These are phyloP conservation scores for Elaeis guineensis DNA, from an alignment of 176 grass and related monocot species.

Conservation along the genomic window DNA sequence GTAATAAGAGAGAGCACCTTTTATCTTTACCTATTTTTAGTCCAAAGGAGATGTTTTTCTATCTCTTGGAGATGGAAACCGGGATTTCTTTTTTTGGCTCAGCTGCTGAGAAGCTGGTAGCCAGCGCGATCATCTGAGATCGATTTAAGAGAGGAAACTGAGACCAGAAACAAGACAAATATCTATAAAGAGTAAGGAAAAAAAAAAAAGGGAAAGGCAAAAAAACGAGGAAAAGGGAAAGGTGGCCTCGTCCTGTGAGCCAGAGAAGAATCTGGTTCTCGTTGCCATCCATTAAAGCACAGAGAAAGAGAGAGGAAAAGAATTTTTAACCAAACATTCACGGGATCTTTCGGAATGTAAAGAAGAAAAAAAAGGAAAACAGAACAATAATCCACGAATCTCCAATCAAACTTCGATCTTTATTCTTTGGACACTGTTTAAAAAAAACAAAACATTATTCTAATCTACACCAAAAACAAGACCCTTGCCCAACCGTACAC, in stretches of 20 bases:
- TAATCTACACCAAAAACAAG: background rate
- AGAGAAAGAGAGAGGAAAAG: background rate
- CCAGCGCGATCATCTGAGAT: background rate
- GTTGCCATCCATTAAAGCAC: constrained; percentile 11
- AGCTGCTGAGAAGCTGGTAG: background rate
- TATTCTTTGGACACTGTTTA: background rate
- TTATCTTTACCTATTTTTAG: background rate
- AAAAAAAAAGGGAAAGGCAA: background rate
- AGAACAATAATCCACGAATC: background rate
- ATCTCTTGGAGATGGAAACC: background rate
- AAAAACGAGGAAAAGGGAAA: constrained; percentile 1
- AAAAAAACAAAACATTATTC: background rate
- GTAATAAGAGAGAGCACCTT: background rate
- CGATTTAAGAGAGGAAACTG: background rate
- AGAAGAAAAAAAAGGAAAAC: background rate
- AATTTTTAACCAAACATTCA: constrained; percentile 6
- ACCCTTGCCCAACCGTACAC: background rate
- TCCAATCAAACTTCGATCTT: background rate
- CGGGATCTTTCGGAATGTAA: constrained; percentile 11
- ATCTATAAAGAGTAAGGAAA: background rate
- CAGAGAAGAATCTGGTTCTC: constrained; percentile 10
- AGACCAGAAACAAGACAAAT: background rate
- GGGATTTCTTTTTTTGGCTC: background rate
- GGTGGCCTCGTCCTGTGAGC: constrained; percentile 1
- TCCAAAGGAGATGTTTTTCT: background rate